Evolutionary conservation across 352 stramenopile species (phyloP).

Genomic region (Aphanomyces euteiches): DNA sequence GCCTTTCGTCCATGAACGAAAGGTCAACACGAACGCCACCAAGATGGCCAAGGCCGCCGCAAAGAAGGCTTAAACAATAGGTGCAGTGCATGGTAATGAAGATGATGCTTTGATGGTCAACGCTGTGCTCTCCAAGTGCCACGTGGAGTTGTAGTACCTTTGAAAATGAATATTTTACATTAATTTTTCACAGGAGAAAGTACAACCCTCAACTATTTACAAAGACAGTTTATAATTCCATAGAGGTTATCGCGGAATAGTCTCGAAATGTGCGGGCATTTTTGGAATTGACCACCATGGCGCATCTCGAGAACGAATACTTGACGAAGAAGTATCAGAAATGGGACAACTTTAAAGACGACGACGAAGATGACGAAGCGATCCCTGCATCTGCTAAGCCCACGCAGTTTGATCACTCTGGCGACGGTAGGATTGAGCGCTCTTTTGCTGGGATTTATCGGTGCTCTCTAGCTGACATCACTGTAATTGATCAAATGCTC

Average conservation of each 20-base stretch:
- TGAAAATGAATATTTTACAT: too few relatives aligned
- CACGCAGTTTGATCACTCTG: conserved; percentile 77
- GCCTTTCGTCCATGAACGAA: conserved; percentile 95
- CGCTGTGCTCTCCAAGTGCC: too few relatives aligned
- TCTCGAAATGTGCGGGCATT: neutral
- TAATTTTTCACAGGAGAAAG: too few relatives aligned
- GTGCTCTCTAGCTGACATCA: conserved; percentile 55
- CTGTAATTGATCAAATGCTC: conserved; percentile 70
- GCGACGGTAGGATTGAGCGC: conserved; percentile 50
- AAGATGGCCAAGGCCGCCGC: conserved; percentile 95
- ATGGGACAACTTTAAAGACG: conserved; percentile 73
- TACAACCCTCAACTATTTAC: neutral
- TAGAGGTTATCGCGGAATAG: neutral
- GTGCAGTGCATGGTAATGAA: neutral
- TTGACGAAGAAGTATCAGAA: conserved; percentile 87
- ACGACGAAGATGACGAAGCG: conserved; percentile 18
- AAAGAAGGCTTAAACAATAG: conserved; percentile 67
- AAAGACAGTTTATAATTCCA: neutral
- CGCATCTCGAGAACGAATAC: conserved; percentile 50
- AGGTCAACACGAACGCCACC: conserved; percentile 85
- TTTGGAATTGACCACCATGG: conserved; percentile 20
- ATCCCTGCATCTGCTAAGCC: conserved; percentile 31
- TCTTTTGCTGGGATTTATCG: too few relatives aligned
- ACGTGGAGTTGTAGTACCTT: too few relatives aligned
- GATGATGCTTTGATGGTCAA: too few relatives aligned